Percentiles rank a stretch among this genome's conserved stretches.
phyloP scores from a whole-genome alignment of 176 grass and related monocot genomes.

The Hordeum vulgare region MorexV3_pseudomolecules_assembly NC_058524.1:113755688-113756187 shows the following conservation, averaged over 20 bases:
- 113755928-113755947: conserved; percentile 26
- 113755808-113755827: conserved; percentile 51
- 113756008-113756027: conserved; percentile 82
- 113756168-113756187: conserved; percentile 2
- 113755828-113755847: conserved; percentile 20
- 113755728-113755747: conserved; percentile 13
- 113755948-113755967: conserved; percentile 20
- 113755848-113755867: neutral
- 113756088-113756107: neutral
- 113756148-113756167: conserved; percentile 5
- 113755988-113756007: conserved; percentile 63
- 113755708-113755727: too few relatives aligned
- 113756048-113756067: conserved; percentile 28
- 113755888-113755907: conserved; percentile 41
- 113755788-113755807: conserved; percentile 14
- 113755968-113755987: neutral
- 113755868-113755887: conserved; percentile 28
- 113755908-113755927: conserved; percentile 38
- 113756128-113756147: conserved; percentile 9
- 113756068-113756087: neutral
- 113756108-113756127: conserved; percentile 9
- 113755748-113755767: neutral
- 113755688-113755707: too few relatives aligned
- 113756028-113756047: conserved; percentile 54
- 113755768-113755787: neutral